phyloP scores from a whole-genome alignment of 78 protist genomes.

The Protostelium mycophagum region DNA sequence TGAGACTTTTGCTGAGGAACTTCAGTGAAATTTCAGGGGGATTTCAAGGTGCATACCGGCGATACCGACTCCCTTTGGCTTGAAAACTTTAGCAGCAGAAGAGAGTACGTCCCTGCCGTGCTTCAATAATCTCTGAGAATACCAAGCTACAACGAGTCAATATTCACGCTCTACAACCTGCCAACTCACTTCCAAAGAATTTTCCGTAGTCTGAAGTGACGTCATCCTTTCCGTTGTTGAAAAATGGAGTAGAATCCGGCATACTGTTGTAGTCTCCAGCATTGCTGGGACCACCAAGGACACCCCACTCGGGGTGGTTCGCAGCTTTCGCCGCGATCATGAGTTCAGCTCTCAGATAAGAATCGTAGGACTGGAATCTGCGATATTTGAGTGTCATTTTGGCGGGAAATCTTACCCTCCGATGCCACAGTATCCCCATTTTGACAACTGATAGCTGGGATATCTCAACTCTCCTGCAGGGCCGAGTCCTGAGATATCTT shows the following conservation, averaged over 20 bases:
- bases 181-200: too few relatives aligned
- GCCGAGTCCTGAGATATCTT: too few relatives aligned
- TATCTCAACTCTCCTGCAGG: conserved; percentile 90
- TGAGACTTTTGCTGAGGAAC: conserved; percentile 76
- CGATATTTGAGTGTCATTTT: too few relatives aligned
- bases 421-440: conserved; percentile 80
- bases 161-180: too few relatives aligned
- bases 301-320: conserved; percentile 77
- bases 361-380: conserved; percentile 87
- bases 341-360: conserved; percentile 47
- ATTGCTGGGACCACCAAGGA: conserved; percentile 62
- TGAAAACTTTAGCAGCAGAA: conserved; percentile 23
- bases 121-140: conserved; percentile 23
- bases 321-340: conserved; percentile 32
- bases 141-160: conserved; percentile 84
- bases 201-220: conserved; percentile 66
- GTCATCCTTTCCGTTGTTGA: conserved; percentile 31
- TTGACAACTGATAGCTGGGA: conserved; percentile 78
- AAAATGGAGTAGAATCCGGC: conserved; percentile 60
- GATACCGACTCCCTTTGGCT: conserved; percentile 17
- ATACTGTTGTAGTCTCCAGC: conserved; percentile 72
- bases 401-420: too few relatives aligned
- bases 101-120: conserved; percentile 51
- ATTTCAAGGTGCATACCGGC: too few relatives aligned
- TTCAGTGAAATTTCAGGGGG: too few relatives aligned